Evolutionary conservation across 257 asterid genomes (phyloP).

Genomic region (Leonotis leonurus): DNA sequence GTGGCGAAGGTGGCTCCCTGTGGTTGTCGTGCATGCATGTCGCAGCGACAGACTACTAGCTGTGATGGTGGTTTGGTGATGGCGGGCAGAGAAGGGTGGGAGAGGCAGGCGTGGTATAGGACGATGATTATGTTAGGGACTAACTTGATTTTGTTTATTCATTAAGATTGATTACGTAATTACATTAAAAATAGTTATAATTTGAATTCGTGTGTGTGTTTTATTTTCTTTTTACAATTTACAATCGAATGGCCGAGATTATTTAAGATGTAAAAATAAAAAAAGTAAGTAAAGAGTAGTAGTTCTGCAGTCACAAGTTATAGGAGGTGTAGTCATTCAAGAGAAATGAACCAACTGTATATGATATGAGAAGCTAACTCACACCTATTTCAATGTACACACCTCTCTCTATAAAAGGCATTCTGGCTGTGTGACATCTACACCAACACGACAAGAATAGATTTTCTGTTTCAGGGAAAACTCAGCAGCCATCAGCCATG

Average conservation of each 20-base stretch:
- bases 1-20: no score
- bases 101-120: no score
- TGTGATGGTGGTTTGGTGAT: no score
- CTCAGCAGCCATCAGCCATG: constrained; percentile 13
- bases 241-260: neutral
- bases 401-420: constrained; percentile 6
- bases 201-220: no score
- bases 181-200: no score
- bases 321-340: constrained; percentile 19
- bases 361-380: neutral
- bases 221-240: no score
- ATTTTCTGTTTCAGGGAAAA: neutral
- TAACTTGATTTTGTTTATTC: no score
- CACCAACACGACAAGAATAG: constrained; percentile 2
- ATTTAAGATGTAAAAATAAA: neutral
- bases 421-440: neutral
- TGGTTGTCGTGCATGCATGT: no score
- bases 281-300: neutral
- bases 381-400: neutral
- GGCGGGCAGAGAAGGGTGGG: no score
- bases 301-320: constrained; percentile 17
- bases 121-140: no score
- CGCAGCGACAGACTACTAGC: no score
- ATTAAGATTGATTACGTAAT: no score
- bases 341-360: constrained; percentile 31